Conservation (phyloP, 2,329 filamentous ascomycete species). For the Ceratocystis cubensis region DNA sequence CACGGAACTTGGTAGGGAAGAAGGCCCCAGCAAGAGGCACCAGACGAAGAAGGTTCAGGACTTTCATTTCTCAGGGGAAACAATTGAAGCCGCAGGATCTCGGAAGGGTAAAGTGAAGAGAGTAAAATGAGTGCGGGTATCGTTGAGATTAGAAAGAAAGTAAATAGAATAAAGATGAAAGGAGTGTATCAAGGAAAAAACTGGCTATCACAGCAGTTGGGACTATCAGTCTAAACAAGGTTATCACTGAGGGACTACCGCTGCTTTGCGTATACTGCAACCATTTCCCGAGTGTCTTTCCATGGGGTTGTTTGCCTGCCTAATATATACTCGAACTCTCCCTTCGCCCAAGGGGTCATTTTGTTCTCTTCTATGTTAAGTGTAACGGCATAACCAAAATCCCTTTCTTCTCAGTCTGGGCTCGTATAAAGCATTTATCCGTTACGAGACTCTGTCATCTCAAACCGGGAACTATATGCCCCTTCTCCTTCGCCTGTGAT, state of each 20-base stretch:
- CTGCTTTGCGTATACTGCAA: not conserved
- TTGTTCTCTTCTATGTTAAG: not conserved
- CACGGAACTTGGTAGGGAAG: slow-evolving; percentile 22
- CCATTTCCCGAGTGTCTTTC: not conserved
- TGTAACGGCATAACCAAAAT: not conserved
- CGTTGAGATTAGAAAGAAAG: not conserved
- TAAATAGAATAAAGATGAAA: not conserved
- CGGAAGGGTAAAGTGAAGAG: not conserved
- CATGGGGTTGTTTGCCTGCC: not conserved
- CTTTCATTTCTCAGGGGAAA: slow-evolving; percentile 9
- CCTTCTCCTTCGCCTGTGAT: not conserved
- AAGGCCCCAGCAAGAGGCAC: slow-evolving; percentile 16
- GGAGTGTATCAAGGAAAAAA: not conserved
- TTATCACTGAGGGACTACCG: not conserved
- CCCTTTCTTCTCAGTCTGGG: not conserved
- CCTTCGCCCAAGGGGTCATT: too few species aligned
- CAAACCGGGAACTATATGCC: not conserved
- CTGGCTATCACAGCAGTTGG: not conserved
- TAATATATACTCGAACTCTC: not conserved
- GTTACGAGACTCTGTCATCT: not conserved
- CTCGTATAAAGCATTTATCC: not conserved
- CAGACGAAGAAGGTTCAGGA: not conserved
- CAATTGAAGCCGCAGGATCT: not conserved
- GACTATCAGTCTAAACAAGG: not conserved
- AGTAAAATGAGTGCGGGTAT: not conserved